phyloP scores from a whole-genome alignment of 2,329 filamentous ascomycete species.

The Dothidotthia symphoricarpi region DNA sequence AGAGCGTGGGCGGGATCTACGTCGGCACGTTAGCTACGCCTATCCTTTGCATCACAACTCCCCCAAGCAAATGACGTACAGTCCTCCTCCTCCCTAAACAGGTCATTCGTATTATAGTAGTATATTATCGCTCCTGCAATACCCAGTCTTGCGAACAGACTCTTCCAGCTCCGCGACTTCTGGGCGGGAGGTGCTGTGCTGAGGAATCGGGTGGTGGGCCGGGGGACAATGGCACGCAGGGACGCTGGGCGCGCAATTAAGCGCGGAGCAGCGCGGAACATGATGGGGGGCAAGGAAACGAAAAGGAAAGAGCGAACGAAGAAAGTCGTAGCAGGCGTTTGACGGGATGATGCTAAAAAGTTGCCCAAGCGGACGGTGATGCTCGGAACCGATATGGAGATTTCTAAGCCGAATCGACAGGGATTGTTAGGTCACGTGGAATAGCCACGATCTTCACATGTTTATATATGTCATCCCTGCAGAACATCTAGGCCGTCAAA shows the following conservation, averaged over 20 bases:
- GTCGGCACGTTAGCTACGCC: slow-evolving; percentile 10
- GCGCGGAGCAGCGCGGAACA: slow-evolving; percentile 55
- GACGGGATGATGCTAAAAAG: slow-evolving; percentile 4
- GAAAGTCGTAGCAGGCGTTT: slow-evolving; percentile 18
- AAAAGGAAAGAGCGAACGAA: slow-evolving; percentile 15
- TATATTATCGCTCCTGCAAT: slow-evolving; percentile 76
- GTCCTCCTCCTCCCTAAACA: slow-evolving; percentile 79
- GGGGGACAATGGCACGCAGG: slow-evolving; percentile 39
- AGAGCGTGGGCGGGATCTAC: slow-evolving; percentile 31
- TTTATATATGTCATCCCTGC: too few relatives aligned
- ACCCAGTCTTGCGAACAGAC: slow-evolving; percentile 68
- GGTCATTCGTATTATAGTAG: slow-evolving; percentile 87
- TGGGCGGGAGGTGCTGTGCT: slow-evolving; percentile 60
- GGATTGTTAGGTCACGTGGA: slow-evolving; percentile 1
- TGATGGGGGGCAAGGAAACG: slow-evolving; percentile 33
- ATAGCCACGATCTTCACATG: too few relatives aligned
- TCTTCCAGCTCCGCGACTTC: slow-evolving; percentile 80
- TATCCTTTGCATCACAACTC: not conserved
- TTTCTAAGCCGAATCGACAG: slow-evolving; percentile 7
- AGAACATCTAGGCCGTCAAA: too few relatives aligned
- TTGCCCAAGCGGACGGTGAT: slow-evolving; percentile 1
- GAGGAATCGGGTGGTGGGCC: slow-evolving; percentile 51
- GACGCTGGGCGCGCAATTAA: slow-evolving; percentile 38
- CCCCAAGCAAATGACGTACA: slow-evolving; percentile 54
- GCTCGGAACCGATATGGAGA: slow-evolving; percentile 3